phyloP scores from a whole-genome alignment of 2,329 filamentous ascomycete species.

The Pseudogymnoascus sp. region DNA sequence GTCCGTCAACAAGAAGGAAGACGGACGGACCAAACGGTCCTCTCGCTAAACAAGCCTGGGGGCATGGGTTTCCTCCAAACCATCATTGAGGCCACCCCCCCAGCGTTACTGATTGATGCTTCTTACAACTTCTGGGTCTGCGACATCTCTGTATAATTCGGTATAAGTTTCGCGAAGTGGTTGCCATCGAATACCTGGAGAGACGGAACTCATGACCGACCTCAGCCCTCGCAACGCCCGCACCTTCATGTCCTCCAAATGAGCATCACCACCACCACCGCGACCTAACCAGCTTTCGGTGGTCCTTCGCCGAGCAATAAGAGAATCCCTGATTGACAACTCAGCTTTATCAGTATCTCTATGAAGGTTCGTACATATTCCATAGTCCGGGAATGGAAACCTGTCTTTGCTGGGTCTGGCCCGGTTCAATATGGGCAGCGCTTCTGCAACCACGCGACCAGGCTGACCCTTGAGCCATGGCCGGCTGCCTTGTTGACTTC shows the following conservation, averaged over 20 bases:
- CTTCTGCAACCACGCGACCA: neutral
- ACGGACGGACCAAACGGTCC: neutral
- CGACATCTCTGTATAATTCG: conserved; percentile 3
- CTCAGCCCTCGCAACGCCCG: neutral
- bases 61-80: conserved; percentile 6
- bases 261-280: conserved; percentile 7
- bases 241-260: conserved; percentile 8
- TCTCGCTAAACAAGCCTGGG: conserved; percentile 2
- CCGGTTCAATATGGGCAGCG: neutral
- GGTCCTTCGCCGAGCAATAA: conserved; percentile 4
- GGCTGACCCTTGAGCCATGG: neutral
- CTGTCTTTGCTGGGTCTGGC: neutral
- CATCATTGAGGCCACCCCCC: conserved; percentile 6
- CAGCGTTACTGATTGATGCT: conserved; percentile 3
- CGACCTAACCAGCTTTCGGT: conserved; percentile 7
- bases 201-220: neutral
- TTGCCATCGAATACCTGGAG: neutral
- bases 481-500: conserved; percentile 1
- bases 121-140: neutral
- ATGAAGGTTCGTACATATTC: conserved; percentile 3
- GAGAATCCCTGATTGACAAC: neutral
- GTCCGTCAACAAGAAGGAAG: neutral
- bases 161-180: conserved; percentile 6
- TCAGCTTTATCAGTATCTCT: conserved; percentile 1
- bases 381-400: neutral